Percentiles rank a stretch among this genome's conserved stretches.
These are phyloP conservation scores for Macrocystidia cucumis DNA, from an alignment of 1,284 basidiomycete species.

Conservation along the genomic window DNA sequence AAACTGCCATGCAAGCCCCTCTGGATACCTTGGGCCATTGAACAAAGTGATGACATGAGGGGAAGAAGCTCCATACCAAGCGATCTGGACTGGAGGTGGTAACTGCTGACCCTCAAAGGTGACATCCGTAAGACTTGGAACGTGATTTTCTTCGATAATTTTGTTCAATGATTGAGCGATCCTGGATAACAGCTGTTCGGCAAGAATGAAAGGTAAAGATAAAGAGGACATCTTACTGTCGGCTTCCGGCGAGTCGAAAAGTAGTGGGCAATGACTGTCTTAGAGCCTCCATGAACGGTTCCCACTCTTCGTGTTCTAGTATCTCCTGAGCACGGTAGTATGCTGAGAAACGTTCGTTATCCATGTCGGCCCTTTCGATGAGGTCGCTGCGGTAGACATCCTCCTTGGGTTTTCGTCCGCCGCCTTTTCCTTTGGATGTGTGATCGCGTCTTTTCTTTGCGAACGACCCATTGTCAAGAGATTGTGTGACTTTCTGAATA, in stretches of 20 bases:
- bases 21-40: constrained; percentile 90
- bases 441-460: too few species aligned
- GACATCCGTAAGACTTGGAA: constrained; percentile 71
- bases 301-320: constrained; percentile 74
- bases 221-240: constrained; percentile 51
- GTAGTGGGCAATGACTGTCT: constrained; percentile 84
- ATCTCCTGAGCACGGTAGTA: constrained; percentile 80
- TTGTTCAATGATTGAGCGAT: constrained; percentile 69
- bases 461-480: too few species aligned
- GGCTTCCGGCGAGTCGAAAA: constrained; percentile 86
- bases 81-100: constrained; percentile 77
- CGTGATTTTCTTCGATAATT: constrained; percentile 68
- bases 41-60: constrained; percentile 6
- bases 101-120: constrained; percentile 73
- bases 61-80: constrained; percentile 51
- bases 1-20: constrained; percentile 92
- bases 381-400: constrained; percentile 29
- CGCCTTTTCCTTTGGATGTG: too few species aligned
- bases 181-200: constrained; percentile 29
- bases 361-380: constrained; percentile 54
- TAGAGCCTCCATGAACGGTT: constrained; percentile 61
- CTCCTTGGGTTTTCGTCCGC: too few species aligned
- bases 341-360: constrained; percentile 63
- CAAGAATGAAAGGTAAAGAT: constrained; percentile 1
- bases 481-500: too few species aligned